Evolutionary conservation across 75 land plant species (phyloP), one percentile per base, ranked within the genome.

Genomic region (Adiantum capillusveneris): DNA sequence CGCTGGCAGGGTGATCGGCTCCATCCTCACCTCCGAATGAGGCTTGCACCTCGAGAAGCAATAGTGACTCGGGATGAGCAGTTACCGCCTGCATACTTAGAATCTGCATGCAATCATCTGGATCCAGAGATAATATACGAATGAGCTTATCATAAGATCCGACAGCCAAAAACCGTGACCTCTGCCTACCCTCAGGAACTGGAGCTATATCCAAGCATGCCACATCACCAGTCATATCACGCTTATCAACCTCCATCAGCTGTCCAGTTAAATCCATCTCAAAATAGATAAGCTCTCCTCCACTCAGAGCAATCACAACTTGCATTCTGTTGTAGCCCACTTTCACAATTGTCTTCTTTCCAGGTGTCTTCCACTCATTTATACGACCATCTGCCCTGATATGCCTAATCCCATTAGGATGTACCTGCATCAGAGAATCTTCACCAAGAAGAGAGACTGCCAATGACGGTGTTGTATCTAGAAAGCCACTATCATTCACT

Each of bases 341-440:
- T 61, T 90, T 90, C 27, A 76, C 82, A 51, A 94, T 90, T 0
- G 96, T 90, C 74, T 85, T 90, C 76, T 86, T 94, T 26, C 99
- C 99, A 24, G 99, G 99, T 17, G 96, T 90, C 67, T 80, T 94
- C 99, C 99, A 94, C 71, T 94, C 99, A 57, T 94, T 94, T 25
- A 90, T 77, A 65, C 99, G 87, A 31, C 91, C 85, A 70, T 86
- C 96, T 65, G 94, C 95, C 62, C 96, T 81, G 19, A 94, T 94
- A 63, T 94, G 99, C 60, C 99, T 76, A 44, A 94, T 94, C 28
- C 99, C 99, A 86, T 80, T 84, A 0, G 96, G 99, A 58, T 94
- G 95, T 30, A 94, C 99, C 74, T 94, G 99, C 99, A 94, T 94
- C 55, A 94, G 70, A n/a, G 96, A 90, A 60, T 94, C 99, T 57